phyloP scores from a whole-genome alignment of 805 yeast species.

The Saturnispora dispora region DNA sequence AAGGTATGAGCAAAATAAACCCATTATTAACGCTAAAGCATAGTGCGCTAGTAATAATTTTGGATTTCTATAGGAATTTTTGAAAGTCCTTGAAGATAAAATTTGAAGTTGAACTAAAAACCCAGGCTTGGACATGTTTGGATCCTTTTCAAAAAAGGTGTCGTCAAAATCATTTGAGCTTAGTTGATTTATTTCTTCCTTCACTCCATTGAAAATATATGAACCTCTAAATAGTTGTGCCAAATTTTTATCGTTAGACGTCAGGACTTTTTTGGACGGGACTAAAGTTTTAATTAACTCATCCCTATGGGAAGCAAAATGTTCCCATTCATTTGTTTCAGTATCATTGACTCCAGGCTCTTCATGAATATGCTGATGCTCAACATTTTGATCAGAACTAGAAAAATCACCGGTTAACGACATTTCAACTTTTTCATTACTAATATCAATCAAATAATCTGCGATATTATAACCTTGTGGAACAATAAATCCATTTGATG shows the following conservation, averaged over 20 bases:
- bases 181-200: conserved; percentile 28
- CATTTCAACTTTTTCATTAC: conserved; percentile 43
- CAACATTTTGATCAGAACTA: conserved; percentile 12
- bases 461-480: conserved; percentile 91
- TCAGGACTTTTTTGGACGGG: conserved; percentile 2
- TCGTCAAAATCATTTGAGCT: background rate
- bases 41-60: conserved; percentile 80
- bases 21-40: conserved; percentile 64
- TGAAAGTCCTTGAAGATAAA: conserved; percentile 78
- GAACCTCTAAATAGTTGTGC: conserved; percentile 26
- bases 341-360: conserved; percentile 19
- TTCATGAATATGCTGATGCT: conserved; percentile 21
- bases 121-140: conserved; percentile 41
- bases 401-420: conserved; percentile 2
- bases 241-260: conserved; percentile 10
- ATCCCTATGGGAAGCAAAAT: conserved; percentile 72
- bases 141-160: conserved; percentile 23
- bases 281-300: conserved; percentile 36
- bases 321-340: conserved; percentile 74
- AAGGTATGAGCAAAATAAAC: conserved; percentile 74
- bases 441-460: conserved; percentile 84
- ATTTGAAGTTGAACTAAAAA: conserved; percentile 60
- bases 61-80: conserved; percentile 88
- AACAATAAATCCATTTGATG: conserved; percentile 65
- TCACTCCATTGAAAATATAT: conserved; percentile 32